Base-by-base conservation (phyloP, 2,329 filamentous ascomycete genomes). In the Cladosporium sp. region DNA sequence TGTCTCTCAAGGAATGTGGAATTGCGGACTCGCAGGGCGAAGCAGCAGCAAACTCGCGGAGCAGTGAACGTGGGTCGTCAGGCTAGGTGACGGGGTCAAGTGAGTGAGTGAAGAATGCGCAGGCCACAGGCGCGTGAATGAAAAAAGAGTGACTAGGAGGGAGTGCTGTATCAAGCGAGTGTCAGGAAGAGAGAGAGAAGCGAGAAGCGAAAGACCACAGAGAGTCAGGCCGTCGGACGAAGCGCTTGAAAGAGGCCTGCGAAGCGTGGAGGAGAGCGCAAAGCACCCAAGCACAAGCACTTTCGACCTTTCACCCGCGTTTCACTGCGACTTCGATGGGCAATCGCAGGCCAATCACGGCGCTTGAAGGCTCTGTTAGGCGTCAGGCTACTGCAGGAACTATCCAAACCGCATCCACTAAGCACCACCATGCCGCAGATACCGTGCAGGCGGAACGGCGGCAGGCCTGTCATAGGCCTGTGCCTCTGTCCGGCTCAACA, bases 101-200 rank as follows among this genome's bases (percentile, higher is more conserved):
- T 52, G 50, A 51, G 47, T 38, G 47, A 41, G 47, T n/a, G n/a
- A n/a, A n/a, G n/a, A n/a, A n/a, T n/a, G n/a, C n/a, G n/a, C n/a
- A n/a, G n/a, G n/a, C n/a, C n/a, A n/a, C n/a, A n/a, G n/a, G n/a
- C n/a, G n/a, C n/a, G n/a, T n/a, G n/a, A n/a, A n/a, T n/a, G n/a
- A n/a, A 18, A 40, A 52, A 55, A 53, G 50, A 53, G 47, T 55
- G 47, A 53, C 53, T 47, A 51, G 47, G 53, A 48, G 47, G 17
- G 43, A n/a, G 42, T 43, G 27, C 47, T 44, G 39, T 27, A 20
- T 13, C 11, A 30, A 36, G 36, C 44, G 44, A 38, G 44, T 47
- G 44, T 47, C 44, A 39, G 44, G 39, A 36, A 39, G 39, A 47
- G 44, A 47, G 44, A 40, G 44, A 22, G 36, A 18, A n/a, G n/a